Evolutionary conservation across 306 rosid species (phyloP).

Genomic region (Albizia julibrissin): DNA sequence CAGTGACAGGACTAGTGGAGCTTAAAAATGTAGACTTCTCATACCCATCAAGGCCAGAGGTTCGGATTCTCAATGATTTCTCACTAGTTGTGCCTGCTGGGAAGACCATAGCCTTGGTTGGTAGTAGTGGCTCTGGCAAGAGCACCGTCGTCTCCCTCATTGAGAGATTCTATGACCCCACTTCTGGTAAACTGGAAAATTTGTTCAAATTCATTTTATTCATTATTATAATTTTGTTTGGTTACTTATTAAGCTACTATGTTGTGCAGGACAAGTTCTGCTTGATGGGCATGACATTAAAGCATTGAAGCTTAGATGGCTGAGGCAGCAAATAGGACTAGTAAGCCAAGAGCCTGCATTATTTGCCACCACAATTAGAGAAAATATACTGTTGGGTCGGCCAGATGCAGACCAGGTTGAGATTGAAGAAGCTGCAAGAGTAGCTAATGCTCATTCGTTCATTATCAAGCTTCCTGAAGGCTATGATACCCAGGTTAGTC

Average conservation of each 20-base stretch:
- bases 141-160: slow-evolving; percentile 97
- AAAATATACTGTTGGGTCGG: slow-evolving; percentile 89
- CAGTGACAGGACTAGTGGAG: slow-evolving; percentile 82
- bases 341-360: slow-evolving; percentile 99
- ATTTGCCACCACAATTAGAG: slow-evolving; percentile 90
- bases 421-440: slow-evolving; percentile 98
- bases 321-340: slow-evolving; percentile 95
- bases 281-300: slow-evolving; percentile 92
- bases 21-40: slow-evolving; percentile 82
- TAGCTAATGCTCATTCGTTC: slow-evolving; percentile 96
- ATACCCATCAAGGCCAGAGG: slow-evolving; percentile 92
- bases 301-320: slow-evolving; percentile 81
- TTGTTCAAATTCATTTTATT: neutral
- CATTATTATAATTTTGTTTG: neutral
- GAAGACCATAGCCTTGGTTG: slow-evolving; percentile 94
- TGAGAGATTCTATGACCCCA: slow-evolving; percentile 94
- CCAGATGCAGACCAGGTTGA: slow-evolving; percentile 91
- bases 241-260: slow-evolving; percentile 14
- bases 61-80: slow-evolving; percentile 69
- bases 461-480: slow-evolving; percentile 91
- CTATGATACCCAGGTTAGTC: slow-evolving; percentile 89
- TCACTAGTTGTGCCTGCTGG: slow-evolving; percentile 86
- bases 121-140: slow-evolving; percentile 99
- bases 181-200: slow-evolving; percentile 54
- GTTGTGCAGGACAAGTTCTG: slow-evolving; percentile 79